Evolutionary conservation across 306 rosid species (phyloP), one percentile per base, ranked within the genome.

Genomic region (Sicyos edulis): DNA sequence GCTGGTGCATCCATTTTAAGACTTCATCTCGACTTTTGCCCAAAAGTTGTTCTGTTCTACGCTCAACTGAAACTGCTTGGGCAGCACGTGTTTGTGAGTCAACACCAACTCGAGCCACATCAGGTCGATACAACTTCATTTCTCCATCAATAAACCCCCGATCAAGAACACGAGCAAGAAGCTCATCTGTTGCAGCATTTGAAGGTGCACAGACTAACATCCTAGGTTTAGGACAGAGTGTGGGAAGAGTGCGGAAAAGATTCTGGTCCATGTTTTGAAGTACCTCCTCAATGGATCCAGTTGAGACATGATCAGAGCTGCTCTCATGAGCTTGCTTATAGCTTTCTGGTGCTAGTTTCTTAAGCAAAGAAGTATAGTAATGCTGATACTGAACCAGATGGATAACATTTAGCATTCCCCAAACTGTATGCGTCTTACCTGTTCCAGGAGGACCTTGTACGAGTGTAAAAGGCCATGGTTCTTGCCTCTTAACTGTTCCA

Each of bases 361-460:
- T 93, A 15, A 93, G 99, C 83, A 93, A 86, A 66, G 99, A 91
- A 72, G 97, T 87, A 75, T 93, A 93, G 80, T 93, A 93, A 80
- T n/a, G 97, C 81, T 93, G 99, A 80, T 91, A 93, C 82, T 93
- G 99, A 78, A 93, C 99, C 81, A 93, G 86, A 80, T 93, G 99
- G 84, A 91, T 93, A 77, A 93, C 99, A 71, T 93, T 93, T 79
- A 93, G 85, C 99, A 93, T 93, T 86, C 99, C 99, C 99, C 99
- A 93, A 17, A 93, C 99, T 29, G 99, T 93, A 80, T 93, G 99
- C 1, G 98, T 93, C 91, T 93, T 93, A 67, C 99, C 99, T 54
- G 99, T 93, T 66, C 99, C 99, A 8, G 99, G 99, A 77, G 99
- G 99, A 63, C 99, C 99, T 80, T 93, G 99, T 62, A 93, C 99